These are phyloP conservation scores for Xylariaceae sp. DNA, from an alignment of 2,329 filamentous ascomycete species.

Conservation along the genomic window DNA sequence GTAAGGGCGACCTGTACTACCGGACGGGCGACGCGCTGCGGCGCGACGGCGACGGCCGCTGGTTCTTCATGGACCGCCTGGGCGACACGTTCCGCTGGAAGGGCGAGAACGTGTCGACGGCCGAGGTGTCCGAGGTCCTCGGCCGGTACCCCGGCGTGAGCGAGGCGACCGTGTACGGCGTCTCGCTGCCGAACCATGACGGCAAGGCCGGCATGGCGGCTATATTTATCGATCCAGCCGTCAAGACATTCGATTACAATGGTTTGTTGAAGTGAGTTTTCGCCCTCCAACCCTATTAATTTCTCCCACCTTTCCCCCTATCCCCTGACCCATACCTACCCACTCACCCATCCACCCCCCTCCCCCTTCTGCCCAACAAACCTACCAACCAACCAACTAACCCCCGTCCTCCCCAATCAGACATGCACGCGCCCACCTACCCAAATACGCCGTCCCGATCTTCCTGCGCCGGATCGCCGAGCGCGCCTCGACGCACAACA, in stretches of 20 bases:
- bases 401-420: conserved; percentile 27
- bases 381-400: too few relatives aligned
- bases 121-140: conserved; percentile 68
- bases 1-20: conserved; percentile 69
- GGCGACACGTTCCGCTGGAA: conserved; percentile 80
- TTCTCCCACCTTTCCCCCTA: background rate
- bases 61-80: conserved; percentile 70
- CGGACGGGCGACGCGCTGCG: conserved; percentile 69
- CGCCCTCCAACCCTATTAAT: background rate
- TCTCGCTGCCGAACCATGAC: conserved; percentile 66
- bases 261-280: conserved; percentile 56
- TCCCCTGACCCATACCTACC: background rate
- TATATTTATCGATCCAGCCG: conserved; percentile 56
- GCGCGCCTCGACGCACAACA: conserved; percentile 69
- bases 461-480: conserved; percentile 67
- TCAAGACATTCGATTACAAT: conserved; percentile 59
- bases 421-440: conserved; percentile 62
- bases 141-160: conserved; percentile 60
- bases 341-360: background rate
- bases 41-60: conserved; percentile 63
- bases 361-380: too few relatives aligned
- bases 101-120: conserved; percentile 67
- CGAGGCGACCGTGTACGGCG: conserved; percentile 73
- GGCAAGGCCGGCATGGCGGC: conserved; percentile 69
- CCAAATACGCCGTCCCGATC: conserved; percentile 74